phyloP scores from a whole-genome alignment of 257 asterid species.

The Coffea eugenioides region DNA sequence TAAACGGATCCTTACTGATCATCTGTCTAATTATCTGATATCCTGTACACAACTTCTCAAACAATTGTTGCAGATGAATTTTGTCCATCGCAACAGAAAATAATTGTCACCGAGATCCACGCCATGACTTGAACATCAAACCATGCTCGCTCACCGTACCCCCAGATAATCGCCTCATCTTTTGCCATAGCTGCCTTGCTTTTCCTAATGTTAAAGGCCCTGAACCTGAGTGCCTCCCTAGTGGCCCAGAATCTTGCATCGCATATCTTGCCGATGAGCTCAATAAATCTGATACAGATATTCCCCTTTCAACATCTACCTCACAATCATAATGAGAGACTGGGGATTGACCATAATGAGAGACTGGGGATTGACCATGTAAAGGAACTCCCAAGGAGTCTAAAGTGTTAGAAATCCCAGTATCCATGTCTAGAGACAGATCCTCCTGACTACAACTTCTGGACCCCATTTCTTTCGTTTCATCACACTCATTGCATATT shows the following conservation, averaged over 20 bases:
- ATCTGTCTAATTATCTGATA: not conserved
- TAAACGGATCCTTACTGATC: not conserved
- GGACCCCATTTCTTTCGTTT: slow-evolving; percentile 35
- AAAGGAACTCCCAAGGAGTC: slow-evolving; percentile 32
- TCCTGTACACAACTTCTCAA: not conserved
- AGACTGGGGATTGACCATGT: slow-evolving; percentile 41
- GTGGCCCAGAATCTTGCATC: slow-evolving; percentile 44
- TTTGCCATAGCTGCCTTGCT: slow-evolving; percentile 56
- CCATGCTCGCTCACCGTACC: slow-evolving; percentile 83
- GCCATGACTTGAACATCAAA: slow-evolving; percentile 47
- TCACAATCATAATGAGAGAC: slow-evolving; percentile 45
- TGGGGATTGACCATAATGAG: slow-evolving; percentile 44
- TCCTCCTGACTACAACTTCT: slow-evolving; percentile 52
- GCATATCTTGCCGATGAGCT: slow-evolving; percentile 42
- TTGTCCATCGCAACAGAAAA: not conserved
- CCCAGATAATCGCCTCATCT: slow-evolving; percentile 51
- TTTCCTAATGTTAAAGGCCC: slow-evolving; percentile 59
- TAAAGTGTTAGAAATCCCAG: slow-evolving; percentile 27
- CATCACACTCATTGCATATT: slow-evolving; percentile 65
- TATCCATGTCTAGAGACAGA: slow-evolving; percentile 37
- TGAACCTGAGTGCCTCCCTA: slow-evolving; percentile 70
- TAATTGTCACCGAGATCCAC: slow-evolving; percentile 42
- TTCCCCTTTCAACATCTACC: slow-evolving; percentile 67
- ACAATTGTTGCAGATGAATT: not conserved
- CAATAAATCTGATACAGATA: slow-evolving; percentile 63